A percentile compares a stretch with the other conserved stretches of the same genome.
These are phyloP conservation scores for Fagopyrum esculentum DNA, from an alignment of 148 eudicot genomes.

Conservation along the genomic window DNA sequence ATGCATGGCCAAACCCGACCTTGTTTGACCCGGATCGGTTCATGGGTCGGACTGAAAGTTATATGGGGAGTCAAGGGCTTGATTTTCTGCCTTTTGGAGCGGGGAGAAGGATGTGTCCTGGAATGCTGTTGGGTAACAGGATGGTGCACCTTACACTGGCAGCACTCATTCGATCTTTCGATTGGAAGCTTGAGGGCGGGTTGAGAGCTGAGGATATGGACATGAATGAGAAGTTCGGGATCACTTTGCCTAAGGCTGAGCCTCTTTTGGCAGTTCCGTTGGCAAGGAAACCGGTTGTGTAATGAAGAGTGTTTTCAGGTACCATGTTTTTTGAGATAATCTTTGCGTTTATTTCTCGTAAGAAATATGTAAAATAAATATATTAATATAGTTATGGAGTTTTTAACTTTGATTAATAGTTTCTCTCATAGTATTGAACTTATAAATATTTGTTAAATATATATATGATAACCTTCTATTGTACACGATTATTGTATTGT, in stretches of 20 bases:
- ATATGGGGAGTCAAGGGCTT: constrained; percentile 31
- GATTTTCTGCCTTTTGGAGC: constrained; percentile 39
- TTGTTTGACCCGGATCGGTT: constrained; percentile 59
- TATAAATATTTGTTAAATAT: no score
- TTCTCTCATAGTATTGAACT: no score
- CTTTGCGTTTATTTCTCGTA: no score
- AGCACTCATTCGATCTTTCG: constrained; percentile 27
- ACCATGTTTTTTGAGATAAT: no score
- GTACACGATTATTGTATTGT: no score
- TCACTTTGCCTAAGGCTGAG: neutral
- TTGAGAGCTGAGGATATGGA: neutral
- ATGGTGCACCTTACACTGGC: constrained; percentile 40
- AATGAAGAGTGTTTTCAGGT: no score
- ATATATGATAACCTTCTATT: no score
- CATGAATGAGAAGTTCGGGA: neutral
- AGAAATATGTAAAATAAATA: no score
- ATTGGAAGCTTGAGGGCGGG: neutral
- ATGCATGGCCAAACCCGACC: constrained; percentile 38
- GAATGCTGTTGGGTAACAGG: constrained; percentile 36
- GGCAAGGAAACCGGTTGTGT: neutral
- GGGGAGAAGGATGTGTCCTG: constrained; percentile 67
- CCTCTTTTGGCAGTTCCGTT: neutral
- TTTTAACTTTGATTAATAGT: no score
- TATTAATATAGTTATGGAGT: no score
- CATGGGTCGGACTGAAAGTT: constrained; percentile 22